phyloP scores from a whole-genome alignment of 768 basidiomycete species.

The Clathrus columnatus region DNA sequence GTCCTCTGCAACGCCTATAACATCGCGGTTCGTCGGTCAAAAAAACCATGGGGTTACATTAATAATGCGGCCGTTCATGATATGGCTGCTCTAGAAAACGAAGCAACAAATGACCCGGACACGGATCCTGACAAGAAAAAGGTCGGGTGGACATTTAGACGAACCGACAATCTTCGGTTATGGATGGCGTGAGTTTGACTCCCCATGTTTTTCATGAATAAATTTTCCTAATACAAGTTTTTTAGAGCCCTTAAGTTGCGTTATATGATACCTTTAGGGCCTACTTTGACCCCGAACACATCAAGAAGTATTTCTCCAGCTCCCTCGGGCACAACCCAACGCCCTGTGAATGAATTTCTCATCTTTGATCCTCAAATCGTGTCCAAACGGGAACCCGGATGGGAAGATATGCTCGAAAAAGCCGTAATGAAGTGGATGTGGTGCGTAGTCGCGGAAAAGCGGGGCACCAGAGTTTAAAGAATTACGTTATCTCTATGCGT shows the following conservation, averaged over 20 bases:
- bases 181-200: conserved; percentile 66
- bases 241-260: conserved; percentile 68
- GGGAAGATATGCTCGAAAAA: conserved; percentile 71
- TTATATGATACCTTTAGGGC: conserved; percentile 60
- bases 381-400: conserved; percentile 65
- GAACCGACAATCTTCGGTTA: conserved; percentile 76
- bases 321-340: conserved; percentile 18
- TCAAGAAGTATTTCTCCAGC: conserved; percentile 13
- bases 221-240: neutral
- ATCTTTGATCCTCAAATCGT: conserved; percentile 67
- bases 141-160: conserved; percentile 70
- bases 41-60: conserved; percentile 84
- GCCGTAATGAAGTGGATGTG: conserved; percentile 58
- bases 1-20: conserved; percentile 78
- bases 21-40: conserved; percentile 66
- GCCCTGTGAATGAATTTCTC: conserved; percentile 35
- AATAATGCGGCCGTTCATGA: conserved; percentile 72
- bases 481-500: neutral
- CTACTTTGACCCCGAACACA: conserved; percentile 19
- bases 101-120: conserved; percentile 26
- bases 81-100: conserved; percentile 55
- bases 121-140: conserved; percentile 38
- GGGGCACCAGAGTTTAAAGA: conserved; percentile 18
- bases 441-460: conserved; percentile 57
- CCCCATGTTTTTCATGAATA: neutral